Evolutionary conservation across 495 filamentous ascomycete genomes (phyloP), one percentile per base, ranked within the genome.

Genomic region (Penicillium waksmanii): DNA sequence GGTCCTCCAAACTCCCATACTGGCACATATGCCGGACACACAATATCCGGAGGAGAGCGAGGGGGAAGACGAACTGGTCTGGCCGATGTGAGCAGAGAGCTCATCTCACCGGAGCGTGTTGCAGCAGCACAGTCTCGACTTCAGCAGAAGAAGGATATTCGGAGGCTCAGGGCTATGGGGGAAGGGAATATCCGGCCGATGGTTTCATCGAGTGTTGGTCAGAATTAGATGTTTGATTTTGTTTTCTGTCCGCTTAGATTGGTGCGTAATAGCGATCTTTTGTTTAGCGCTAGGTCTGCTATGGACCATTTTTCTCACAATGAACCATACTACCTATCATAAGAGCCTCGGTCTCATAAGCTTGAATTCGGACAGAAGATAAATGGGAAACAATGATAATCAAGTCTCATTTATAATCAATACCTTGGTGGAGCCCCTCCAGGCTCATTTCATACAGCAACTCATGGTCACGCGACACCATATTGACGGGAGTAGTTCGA

Each of bases 51-150:
- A 4, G 68, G 74, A 40, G 76, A 82, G 13, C 75, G 73, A 34
- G 72, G 77, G 42, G 71, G 70, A 2, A 75, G 73, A 52, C 55
- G 73, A 51, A 65, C 68, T 47, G 73, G 69, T 44, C 51, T 72
- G 17, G 43, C 72, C 47, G 51, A 68, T 60, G 25, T 75, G 63
- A 49, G 80, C 27, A 58, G 77, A 15, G 77, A 78, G n/a, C 64
- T 70, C 1, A 60, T 91, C 19, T 78, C 87, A 3, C 74, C 84
- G 2, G 86, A 89, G 12, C 80, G 88, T 35, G 71, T 74, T 31
- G 80, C 83, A 15, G 88, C 87, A 7, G 89, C 89, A 3, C 80
- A 83, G 61, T 85, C 84, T 27, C 77, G 89, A 31, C 72, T 91
- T 12, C 82, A 85, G 66, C 77, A 79, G 66, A 85, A 79, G 65